Percentiles rank a stretch among this genome's conserved stretches.
phyloP scores from a whole-genome alignment of 2,329 filamentous ascomycete genomes.

The Xylariaceae sp. region DNA sequence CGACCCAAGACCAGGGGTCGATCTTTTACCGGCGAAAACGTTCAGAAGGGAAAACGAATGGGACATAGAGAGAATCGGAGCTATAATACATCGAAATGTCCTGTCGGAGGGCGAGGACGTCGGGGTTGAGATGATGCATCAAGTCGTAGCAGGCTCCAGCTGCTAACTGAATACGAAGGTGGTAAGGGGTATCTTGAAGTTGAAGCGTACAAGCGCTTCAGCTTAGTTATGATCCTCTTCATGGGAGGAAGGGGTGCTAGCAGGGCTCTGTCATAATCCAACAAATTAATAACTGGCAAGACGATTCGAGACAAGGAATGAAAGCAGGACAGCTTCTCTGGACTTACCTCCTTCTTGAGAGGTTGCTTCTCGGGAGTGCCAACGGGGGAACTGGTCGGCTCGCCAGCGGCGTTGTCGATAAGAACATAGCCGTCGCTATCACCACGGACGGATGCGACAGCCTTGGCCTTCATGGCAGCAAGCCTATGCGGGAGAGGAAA shows the following conservation, averaged over 20 bases:
- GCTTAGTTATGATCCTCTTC: slow-evolving; percentile 25
- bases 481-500: slow-evolving; percentile 34
- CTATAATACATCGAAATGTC: too few relatives aligned
- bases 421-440: slow-evolving; percentile 40
- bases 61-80: too few relatives aligned
- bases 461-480: slow-evolving; percentile 47
- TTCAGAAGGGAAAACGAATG: too few relatives aligned
- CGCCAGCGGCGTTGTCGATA: slow-evolving; percentile 16
- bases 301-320: neutral
- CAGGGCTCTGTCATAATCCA: slow-evolving; percentile 14
- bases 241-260: slow-evolving; percentile 21
- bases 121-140: too few relatives aligned
- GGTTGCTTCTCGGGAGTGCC: slow-evolving; percentile 4
- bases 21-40: too few relatives aligned
- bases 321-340: neutral
- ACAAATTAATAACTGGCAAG: slow-evolving; percentile 8
- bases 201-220: neutral
- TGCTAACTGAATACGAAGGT: too few relatives aligned
- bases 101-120: too few relatives aligned
- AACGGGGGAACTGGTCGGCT: slow-evolving; percentile 8
- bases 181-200: neutral
- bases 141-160: too few relatives aligned
- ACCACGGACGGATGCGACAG: slow-evolving; percentile 39
- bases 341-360: slow-evolving; percentile 15
- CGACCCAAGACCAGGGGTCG: too few relatives aligned